A percentile compares a stretch with the other conserved stretches of the same genome.
Conservation (phyloP, 176 grass and related monocot species). For the Melocanna baccifera region DNA sequence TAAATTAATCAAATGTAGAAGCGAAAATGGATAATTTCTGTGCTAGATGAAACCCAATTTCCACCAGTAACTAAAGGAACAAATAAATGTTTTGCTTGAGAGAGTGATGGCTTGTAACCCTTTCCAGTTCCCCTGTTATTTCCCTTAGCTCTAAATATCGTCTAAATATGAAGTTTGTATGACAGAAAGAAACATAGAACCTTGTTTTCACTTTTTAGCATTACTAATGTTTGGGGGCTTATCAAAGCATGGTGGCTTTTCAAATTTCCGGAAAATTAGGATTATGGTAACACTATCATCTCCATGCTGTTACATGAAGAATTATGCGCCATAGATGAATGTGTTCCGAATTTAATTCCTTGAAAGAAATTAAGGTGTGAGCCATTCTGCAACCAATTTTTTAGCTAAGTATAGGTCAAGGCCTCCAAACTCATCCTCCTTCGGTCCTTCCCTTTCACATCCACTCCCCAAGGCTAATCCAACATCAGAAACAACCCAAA, state of each 20-base stretch:
- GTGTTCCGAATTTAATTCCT: neutral
- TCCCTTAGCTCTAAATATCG: neutral
- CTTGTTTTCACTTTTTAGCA: neutral
- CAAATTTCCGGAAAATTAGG: neutral
- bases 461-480: neutral
- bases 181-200: neutral
- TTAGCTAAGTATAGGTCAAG: neutral
- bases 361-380: neutral
- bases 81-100: neutral
- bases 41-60: neutral
- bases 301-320: neutral
- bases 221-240: neutral
- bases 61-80: neutral
- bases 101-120: neutral
- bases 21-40: neutral
- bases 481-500: neutral
- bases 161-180: neutral
- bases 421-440: neutral
- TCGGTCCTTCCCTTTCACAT: neutral
- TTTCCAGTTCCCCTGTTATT: neutral
- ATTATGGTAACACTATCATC: neutral
- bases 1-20: conserved; percentile 16
- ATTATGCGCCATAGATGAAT: neutral
- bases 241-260: neutral
- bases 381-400: neutral